Base-by-base conservation (phyloP, 1,284 basidiomycete species). In the Tilletiaria anomala region DNA sequence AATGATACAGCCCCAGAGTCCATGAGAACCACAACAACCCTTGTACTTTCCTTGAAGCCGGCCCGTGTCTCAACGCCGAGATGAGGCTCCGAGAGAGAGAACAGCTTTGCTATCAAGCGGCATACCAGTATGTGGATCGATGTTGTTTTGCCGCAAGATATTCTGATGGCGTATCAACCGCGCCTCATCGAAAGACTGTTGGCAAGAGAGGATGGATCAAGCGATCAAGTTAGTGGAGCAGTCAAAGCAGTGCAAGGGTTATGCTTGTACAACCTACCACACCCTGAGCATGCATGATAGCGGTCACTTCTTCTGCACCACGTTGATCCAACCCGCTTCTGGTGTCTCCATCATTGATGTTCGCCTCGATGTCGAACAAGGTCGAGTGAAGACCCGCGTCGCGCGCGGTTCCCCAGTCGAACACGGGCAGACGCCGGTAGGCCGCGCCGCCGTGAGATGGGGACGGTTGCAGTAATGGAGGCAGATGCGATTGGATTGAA, bases 81-180 rank as follows among this genome's bases (percentile, higher is more conserved):
- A n/a, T n/a, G n/a, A n/a, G n/a, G n/a, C n/a, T n/a, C n/a, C n/a
- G n/a, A n/a, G n/a, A n/a, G n/a, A n/a, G n/a, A n/a, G n/a, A n/a
- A 65, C 47, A 12, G 58, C 60, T 43, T 65, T 65, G 3, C 44
- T 21, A 35, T 64, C 61, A 17, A 65, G 36, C 3, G 60, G 60
- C 37, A 65, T 35, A 0, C 62, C 62, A 12, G 61, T 65, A 2
- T 42, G 44, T 0, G 62, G 62, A 38, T 65, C 62, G 35, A 65
- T 52, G 35, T 57, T 57, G 40, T 65, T 51, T 24, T 41, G 32
- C 5, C 37, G 36, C 18, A 65, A 35, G 20, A 54, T 43, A 37
- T 51, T 46, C 26, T 56, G 46, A 22, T 64, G 61, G 16, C 58
- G 38, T n/a, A 56, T 54, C 19, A 65, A 39, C 10, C 62, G 40